These are phyloP conservation scores for Starmera pachycereana DNA, from an alignment of 805 yeast genomes.

Conservation along the genomic window DNA sequence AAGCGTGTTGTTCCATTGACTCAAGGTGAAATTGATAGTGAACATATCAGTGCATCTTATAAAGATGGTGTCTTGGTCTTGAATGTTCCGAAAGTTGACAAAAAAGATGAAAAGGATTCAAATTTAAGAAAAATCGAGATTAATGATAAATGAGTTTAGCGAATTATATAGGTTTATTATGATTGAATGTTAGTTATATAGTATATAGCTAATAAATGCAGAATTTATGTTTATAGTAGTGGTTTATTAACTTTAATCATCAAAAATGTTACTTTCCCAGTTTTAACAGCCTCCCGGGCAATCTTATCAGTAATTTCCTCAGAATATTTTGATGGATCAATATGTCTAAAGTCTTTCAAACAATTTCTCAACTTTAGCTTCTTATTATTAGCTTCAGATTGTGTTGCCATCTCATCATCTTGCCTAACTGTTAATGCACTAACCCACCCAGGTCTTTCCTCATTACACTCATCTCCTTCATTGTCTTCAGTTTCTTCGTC, in stretches of 20 bases:
- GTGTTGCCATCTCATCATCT: conserved; percentile 1
- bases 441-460: conserved; percentile 31
- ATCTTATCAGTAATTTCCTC: conserved; percentile 22
- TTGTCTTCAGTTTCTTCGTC: conserved; percentile 15
- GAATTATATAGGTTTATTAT: too few species aligned
- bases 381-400: conserved; percentile 18
- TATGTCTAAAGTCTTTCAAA: conserved; percentile 51
- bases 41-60: conserved; percentile 34
- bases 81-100: conserved; percentile 28
- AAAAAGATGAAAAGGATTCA: conserved; percentile 5
- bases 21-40: conserved; percentile 28
- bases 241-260: conserved; percentile 29
- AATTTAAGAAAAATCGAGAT: conserved; percentile 18
- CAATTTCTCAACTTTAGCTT: conserved; percentile 43
- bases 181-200: too few species aligned
- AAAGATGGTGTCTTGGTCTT: conserved; percentile 35
- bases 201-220: background rate
- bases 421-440: conserved; percentile 40
- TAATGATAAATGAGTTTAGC: too few species aligned
- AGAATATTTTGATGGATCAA: conserved; percentile 31
- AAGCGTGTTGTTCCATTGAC: conserved; percentile 30
- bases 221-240: conserved; percentile 7
- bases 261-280: conserved; percentile 26
- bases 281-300: conserved; percentile 19
- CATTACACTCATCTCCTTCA: conserved; percentile 12